A percentile compares a stretch with the other conserved stretches of the same genome.
Evolutionary conservation across 306 rosid species (phyloP).

Genomic region (Crataegus laevigata): DNA sequence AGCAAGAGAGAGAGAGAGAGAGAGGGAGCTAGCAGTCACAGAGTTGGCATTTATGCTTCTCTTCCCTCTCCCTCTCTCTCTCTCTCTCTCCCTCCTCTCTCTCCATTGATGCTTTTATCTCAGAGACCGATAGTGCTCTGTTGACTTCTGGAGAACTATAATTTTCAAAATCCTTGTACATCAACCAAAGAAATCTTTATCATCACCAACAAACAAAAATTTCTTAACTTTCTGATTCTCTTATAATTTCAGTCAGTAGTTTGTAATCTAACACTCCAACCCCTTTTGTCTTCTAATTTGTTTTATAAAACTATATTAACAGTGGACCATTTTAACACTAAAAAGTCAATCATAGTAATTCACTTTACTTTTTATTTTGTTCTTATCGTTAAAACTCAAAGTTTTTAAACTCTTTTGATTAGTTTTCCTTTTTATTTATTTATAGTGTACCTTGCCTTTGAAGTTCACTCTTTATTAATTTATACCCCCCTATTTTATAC

Average conservation of each 20-base stretch:
- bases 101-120: constrained; percentile 12
- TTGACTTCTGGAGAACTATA: neutral
- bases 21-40: constrained; percentile 37
- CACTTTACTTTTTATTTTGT: too few species aligned
- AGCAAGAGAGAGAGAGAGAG: constrained; percentile 40
- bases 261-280: neutral
- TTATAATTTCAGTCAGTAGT: neutral
- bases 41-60: constrained; percentile 31
- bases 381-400: too few species aligned
- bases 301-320: constrained; percentile 26
- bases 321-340: too few species aligned
- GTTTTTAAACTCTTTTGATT: too few species aligned
- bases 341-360: too few species aligned
- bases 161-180: constrained; percentile 35
- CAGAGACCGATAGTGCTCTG: neutral
- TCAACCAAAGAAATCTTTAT: constrained; percentile 11
- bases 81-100: constrained; percentile 2
- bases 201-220: constrained; percentile 5
- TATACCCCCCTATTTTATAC: constrained; percentile 31
- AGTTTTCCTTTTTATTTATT: constrained; percentile 22
- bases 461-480: constrained; percentile 40
- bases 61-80: neutral
- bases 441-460: constrained; percentile 64
- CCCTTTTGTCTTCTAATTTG: constrained; percentile 5
- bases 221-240: neutral